Conservation (phyloP, 257 asterid genomes). For the Fraxinus anomala region DNA sequence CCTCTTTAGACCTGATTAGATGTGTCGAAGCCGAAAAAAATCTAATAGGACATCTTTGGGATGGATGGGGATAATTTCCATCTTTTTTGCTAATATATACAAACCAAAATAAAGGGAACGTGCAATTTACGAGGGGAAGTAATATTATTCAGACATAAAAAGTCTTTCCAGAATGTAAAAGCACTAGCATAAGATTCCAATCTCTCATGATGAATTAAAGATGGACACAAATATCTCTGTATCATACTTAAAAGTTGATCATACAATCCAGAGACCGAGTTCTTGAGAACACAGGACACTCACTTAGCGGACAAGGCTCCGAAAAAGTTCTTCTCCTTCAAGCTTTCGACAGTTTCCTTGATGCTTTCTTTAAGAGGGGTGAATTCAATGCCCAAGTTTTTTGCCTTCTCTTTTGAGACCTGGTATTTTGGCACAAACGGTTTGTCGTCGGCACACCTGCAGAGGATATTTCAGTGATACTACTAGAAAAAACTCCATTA, state of each 20-base stretch:
- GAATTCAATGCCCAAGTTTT: constrained; percentile 56
- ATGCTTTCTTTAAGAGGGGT: constrained; percentile 63
- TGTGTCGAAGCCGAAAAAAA: too few species aligned
- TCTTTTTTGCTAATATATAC: too few species aligned
- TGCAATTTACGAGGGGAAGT: neutral
- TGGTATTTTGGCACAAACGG: constrained; percentile 60
- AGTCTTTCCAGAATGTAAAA: neutral
- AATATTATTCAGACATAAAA: neutral
- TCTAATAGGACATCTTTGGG: too few species aligned
- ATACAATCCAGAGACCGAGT: neutral
- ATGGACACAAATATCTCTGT: neutral
- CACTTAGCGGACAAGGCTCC: constrained; percentile 34
- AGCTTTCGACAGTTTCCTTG: constrained; percentile 70
- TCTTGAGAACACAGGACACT: constrained; percentile 1
- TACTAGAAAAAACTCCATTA: neutral
- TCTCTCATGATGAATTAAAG: neutral
- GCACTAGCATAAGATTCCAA: neutral
- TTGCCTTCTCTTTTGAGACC: constrained; percentile 63
- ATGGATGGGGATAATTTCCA: too few species aligned
- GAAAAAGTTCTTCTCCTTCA: constrained; percentile 57
- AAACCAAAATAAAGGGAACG: too few species aligned
- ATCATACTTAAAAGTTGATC: neutral
- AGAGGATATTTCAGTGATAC: neutral
- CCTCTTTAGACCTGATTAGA: too few species aligned
- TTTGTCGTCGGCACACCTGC: constrained; percentile 73